Percentiles rank a stretch among this genome's conserved stretches.
Conservation (phyloP, 495 filamentous ascomycete species). For the Letharia lupina region DNA sequence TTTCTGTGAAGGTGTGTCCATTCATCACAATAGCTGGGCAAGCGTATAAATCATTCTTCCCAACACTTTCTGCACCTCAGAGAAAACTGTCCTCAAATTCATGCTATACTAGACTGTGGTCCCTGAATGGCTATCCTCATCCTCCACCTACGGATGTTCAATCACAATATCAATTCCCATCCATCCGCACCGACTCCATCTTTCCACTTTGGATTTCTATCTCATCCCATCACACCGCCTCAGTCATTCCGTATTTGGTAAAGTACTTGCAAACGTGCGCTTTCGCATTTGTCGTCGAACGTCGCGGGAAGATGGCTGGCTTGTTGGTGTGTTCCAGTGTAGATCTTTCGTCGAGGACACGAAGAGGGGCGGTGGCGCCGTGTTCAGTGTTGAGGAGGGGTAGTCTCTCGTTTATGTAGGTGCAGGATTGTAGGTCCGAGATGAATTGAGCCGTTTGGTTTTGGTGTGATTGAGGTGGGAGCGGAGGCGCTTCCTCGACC, state of each 20-base stretch:
- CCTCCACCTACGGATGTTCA: background rate
- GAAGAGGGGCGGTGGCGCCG: background rate
- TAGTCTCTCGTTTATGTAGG: background rate
- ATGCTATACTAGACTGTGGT: background rate
- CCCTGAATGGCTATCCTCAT: background rate
- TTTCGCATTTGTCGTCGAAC: background rate
- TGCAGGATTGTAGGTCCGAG: background rate
- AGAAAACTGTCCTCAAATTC: background rate
- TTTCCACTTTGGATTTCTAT: background rate
- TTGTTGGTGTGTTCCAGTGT: background rate
- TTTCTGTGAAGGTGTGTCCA: background rate
- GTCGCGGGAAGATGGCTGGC: background rate
- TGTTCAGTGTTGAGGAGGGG: background rate
- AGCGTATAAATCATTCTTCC: background rate
- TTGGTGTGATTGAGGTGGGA: background rate
- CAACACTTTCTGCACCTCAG: background rate
- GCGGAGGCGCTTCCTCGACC: background rate
- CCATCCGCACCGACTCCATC: background rate
- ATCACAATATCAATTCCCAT: background rate
- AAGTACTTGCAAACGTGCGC: background rate
- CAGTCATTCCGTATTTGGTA: background rate
- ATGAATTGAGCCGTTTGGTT: background rate
- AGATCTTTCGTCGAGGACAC: background rate
- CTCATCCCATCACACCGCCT: background rate
- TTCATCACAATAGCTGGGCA: background rate